These are phyloP conservation scores for Lagenidium giganteum DNA, from an alignment of 352 stramenopile species.

Conservation along the genomic window DNA sequence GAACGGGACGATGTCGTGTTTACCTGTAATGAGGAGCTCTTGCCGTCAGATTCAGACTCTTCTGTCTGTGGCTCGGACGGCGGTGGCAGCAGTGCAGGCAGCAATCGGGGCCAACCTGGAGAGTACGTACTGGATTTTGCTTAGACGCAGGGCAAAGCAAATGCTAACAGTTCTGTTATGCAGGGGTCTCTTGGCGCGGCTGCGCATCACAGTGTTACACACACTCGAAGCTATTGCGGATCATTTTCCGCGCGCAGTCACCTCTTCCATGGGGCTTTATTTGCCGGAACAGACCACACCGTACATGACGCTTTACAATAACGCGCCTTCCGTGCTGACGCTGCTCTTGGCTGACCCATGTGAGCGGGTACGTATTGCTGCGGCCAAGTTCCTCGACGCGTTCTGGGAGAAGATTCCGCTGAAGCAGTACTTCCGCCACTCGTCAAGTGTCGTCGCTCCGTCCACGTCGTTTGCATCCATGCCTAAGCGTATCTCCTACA, in stretches of 20 bases:
- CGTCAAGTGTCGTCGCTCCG: conserved; percentile 33
- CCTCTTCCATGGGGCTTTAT: conserved; percentile 75
- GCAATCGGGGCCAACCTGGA: conserved; percentile 22
- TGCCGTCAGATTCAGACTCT: conserved; percentile 65
- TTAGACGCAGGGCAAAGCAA: too few species aligned
- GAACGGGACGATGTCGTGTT: conserved; percentile 54
- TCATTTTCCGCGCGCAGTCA: conserved; percentile 64
- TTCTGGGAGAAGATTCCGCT: conserved; percentile 81
- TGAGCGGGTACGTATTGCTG: conserved; percentile 63
- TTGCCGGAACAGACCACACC: conserved; percentile 75
- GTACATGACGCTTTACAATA: conserved; percentile 81
- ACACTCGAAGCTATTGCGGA: conserved; percentile 67
- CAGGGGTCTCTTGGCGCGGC: conserved; percentile 59
- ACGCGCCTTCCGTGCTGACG: conserved; percentile 69
- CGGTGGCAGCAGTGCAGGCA: conserved; percentile 17
- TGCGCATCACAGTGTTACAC: conserved; percentile 71
- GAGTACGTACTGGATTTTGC: conserved; percentile 57
- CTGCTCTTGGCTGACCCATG: conserved; percentile 72
- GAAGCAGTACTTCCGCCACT: conserved; percentile 74
- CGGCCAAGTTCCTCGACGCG: conserved; percentile 75
- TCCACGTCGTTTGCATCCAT: conserved; percentile 81
- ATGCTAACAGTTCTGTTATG: too few species aligned
- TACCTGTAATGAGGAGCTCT: conserved; percentile 47
- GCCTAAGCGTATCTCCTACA: conserved; percentile 75
- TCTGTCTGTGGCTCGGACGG: conserved; percentile 64